These are phyloP conservation scores for Areca catechu DNA, from an alignment of 176 grass and related monocot genomes.

Conservation along the genomic window DNA sequence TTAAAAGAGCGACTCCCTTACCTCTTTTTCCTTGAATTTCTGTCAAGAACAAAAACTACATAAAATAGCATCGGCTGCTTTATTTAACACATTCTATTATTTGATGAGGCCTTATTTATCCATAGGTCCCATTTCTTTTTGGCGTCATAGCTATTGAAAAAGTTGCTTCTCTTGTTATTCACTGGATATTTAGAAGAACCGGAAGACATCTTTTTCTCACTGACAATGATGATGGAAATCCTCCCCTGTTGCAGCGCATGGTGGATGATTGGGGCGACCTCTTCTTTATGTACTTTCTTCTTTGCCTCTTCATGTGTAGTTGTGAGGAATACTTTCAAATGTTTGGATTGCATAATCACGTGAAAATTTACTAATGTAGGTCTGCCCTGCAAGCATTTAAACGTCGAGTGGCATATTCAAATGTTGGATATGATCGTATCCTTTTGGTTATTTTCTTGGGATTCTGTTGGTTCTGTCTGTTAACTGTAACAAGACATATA, in stretches of 20 bases:
- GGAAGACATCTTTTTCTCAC: constrained; percentile 91
- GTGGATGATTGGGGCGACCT: constrained; percentile 58
- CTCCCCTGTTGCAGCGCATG: constrained; percentile 80
- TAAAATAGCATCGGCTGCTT: not conserved
- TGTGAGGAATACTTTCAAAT: too few species aligned
- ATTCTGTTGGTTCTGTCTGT: constrained; percentile 1
- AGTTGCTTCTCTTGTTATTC: constrained; percentile 71
- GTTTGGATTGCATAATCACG: constrained; percentile 6
- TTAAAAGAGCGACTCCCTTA: too few species aligned
- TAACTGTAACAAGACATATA: constrained; percentile 6
- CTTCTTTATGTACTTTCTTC: constrained; percentile 59
- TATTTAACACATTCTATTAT: too few species aligned
- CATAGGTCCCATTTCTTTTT: constrained; percentile 96
- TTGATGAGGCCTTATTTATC: not conserved
- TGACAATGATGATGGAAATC: constrained; percentile 70
- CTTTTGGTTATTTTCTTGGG: constrained; percentile 16
- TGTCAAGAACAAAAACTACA: not conserved
- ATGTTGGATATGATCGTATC: constrained; percentile 92
- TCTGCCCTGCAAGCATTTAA: constrained; percentile 79
- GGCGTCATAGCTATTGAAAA: constrained; percentile 77
- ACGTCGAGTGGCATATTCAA: constrained; percentile 81
- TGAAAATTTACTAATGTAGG: constrained; percentile 33
- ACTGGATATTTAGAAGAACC: constrained; percentile 91
- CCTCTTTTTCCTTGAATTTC: too few species aligned
- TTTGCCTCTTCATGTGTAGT: too few species aligned